phyloP scores from a whole-genome alignment of 129 eudicot species.

The Artemisia tridentata region DNA sequence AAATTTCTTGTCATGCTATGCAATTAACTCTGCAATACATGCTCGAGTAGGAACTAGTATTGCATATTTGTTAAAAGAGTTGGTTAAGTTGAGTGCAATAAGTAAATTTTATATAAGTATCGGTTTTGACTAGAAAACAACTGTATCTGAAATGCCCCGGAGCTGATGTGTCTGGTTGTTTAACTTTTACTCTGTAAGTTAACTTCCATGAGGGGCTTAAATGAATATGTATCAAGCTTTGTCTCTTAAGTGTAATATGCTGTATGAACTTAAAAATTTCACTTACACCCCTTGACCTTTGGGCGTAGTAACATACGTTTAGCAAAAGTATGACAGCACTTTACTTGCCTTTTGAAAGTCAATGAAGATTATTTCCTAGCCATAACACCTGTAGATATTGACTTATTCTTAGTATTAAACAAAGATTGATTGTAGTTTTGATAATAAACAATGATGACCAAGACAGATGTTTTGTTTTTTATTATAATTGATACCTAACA shows the following conservation, averaged over 20 bases:
- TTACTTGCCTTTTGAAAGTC: constrained; percentile 32
- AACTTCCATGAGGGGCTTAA: not conserved
- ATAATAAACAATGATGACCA: not conserved
- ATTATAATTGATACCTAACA: too few species aligned
- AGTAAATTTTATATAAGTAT: too few species aligned
- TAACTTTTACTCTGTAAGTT: too few species aligned
- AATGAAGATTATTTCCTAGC: constrained; percentile 21
- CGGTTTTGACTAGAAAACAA: too few species aligned
- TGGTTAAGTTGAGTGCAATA: too few species aligned
- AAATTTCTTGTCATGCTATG: too few species aligned
- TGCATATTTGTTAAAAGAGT: too few species aligned
- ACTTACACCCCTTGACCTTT: constrained; percentile 29
- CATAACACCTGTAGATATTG: constrained; percentile 14
- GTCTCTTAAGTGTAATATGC: not conserved
- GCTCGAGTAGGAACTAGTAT: too few species aligned
- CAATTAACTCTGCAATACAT: too few species aligned
- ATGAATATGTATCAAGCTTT: not conserved
- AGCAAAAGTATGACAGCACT: not conserved
- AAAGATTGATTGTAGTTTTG: not conserved
- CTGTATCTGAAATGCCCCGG: too few species aligned
- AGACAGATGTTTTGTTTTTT: too few species aligned
- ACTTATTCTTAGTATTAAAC: constrained; percentile 9
- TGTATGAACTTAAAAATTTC: not conserved
- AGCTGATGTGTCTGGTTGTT: too few species aligned
- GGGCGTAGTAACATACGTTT: not conserved